Conservation (phyloP, 768 basidiomycete species). For the Coprinopsis sp. region DNA sequence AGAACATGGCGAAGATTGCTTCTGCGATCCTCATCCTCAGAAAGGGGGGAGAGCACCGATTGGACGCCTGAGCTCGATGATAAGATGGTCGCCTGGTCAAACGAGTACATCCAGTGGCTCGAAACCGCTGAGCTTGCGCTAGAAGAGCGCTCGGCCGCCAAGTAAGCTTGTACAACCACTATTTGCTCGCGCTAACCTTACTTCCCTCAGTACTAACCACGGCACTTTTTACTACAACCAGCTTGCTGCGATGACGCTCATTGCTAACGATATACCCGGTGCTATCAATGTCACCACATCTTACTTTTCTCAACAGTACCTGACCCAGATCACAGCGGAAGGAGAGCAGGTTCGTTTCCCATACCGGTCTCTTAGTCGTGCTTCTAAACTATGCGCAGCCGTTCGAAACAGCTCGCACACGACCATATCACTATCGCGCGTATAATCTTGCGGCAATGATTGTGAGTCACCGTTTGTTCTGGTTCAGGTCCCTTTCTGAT, state of each 20-base stretch:
- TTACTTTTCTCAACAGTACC: constrained; percentile 49
- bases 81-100: constrained; percentile 46
- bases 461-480: constrained; percentile 28
- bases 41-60: constrained; percentile 38
- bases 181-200: background rate
- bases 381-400: constrained; percentile 34
- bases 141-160: constrained; percentile 40
- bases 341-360: constrained; percentile 49
- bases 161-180: constrained; percentile 46
- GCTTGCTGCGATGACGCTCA: constrained; percentile 49
- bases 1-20: constrained; percentile 52
- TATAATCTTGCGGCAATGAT: constrained; percentile 70
- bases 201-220: constrained; percentile 46
- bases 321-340: constrained; percentile 46
- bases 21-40: constrained; percentile 51
- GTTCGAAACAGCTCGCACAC: constrained; percentile 53
- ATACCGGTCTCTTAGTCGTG: background rate
- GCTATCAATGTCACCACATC: constrained; percentile 41
- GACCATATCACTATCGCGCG: constrained; percentile 62
- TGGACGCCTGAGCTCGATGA: constrained; percentile 53
- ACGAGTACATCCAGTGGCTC: constrained; percentile 52
- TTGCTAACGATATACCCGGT: constrained; percentile 46
- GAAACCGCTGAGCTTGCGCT: constrained; percentile 43
- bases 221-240: constrained; percentile 63
- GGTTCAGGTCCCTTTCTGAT: background rate